Evolutionary conservation across 495 filamentous ascomycete genomes (phyloP).

Genomic region (Neurospora africana): DNA sequence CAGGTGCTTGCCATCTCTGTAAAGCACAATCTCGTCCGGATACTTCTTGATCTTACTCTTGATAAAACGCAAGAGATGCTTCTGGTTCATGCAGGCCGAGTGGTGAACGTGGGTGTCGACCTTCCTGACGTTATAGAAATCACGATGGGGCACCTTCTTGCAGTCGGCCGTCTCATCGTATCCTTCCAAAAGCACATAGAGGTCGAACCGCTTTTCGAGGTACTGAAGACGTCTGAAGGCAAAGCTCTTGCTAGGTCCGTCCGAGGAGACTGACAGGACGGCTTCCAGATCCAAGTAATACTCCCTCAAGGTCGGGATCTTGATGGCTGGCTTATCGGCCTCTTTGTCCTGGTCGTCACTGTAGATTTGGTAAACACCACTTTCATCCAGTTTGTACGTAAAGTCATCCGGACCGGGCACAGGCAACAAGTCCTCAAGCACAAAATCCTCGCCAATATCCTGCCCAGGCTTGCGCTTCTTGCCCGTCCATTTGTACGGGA

Average conservation of each 20-base stretch:
- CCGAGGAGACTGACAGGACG: slow-evolving; percentile 72
- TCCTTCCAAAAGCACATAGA: slow-evolving; percentile 85
- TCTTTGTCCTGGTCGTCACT: slow-evolving; percentile 53
- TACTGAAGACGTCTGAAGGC: slow-evolving; percentile 91
- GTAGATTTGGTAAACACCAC: slow-evolving; percentile 86
- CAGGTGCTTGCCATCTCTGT: slow-evolving; percentile 83
- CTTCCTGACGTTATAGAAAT: slow-evolving; percentile 98
- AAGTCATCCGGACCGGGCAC: slow-evolving; percentile 60
- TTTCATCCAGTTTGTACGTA: slow-evolving; percentile 65
- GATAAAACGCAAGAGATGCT: slow-evolving; percentile 94
- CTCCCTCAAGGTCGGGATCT: slow-evolving; percentile 79
- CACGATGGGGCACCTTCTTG: slow-evolving; percentile 91
- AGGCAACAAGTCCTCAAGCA: slow-evolving; percentile 64
- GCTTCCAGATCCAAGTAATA: slow-evolving; percentile 93
- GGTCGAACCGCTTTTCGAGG: slow-evolving; percentile 89
- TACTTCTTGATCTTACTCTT: slow-evolving; percentile 99
- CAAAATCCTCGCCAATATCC: slow-evolving; percentile 70
- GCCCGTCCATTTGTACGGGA: slow-evolving; percentile 17
- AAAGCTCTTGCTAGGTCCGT: slow-evolving; percentile 94
- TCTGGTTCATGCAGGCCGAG: slow-evolving; percentile 99
- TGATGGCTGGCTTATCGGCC: slow-evolving; percentile 55
- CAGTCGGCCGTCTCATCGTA: slow-evolving; percentile 97
- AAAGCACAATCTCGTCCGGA: slow-evolving; percentile 87
- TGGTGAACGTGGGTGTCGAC: slow-evolving; percentile 99
- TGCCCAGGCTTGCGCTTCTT: slow-evolving; percentile 77